phyloP scores from a whole-genome alignment of 83 land plant genomes.

The Picea engelmannii region DNA sequence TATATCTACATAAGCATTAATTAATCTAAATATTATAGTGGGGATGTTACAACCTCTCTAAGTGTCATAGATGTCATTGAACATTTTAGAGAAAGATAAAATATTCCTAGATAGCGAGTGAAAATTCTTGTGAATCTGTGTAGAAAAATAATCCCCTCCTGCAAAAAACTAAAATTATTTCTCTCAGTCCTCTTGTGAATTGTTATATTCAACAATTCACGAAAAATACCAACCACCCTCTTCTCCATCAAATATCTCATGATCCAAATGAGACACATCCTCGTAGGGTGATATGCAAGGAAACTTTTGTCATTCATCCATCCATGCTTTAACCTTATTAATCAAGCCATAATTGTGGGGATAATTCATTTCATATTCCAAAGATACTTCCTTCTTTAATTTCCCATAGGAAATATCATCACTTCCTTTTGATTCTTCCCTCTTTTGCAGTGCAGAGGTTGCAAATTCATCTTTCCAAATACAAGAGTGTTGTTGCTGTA shows the following conservation, averaged over 20 bases:
- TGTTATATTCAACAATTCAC: slow-evolving; percentile 61
- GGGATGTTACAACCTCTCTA: slow-evolving; percentile 30
- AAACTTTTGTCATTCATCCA: slow-evolving; percentile 72
- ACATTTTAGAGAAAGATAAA: slow-evolving; percentile 71
- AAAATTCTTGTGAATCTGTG: slow-evolving; percentile 64
- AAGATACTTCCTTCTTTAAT: slow-evolving; percentile 24
- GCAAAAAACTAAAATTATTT: slow-evolving; percentile 56
- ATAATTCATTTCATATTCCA: slow-evolving; percentile 61
- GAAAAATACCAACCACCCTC: slow-evolving; percentile 63
- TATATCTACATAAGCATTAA: too few species aligned
- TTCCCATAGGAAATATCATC: slow-evolving; percentile 19
- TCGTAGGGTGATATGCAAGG: slow-evolving; percentile 75
- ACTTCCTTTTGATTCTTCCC: slow-evolving; percentile 23
- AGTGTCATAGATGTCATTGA: slow-evolving; percentile 65
- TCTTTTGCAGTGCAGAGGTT: slow-evolving; percentile 41
- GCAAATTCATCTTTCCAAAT: background rate
- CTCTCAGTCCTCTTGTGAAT: slow-evolving; percentile 72
- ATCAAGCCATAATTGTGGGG: slow-evolving; percentile 62
- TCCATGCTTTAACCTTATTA: slow-evolving; percentile 73
- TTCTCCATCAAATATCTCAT: slow-evolving; percentile 73
- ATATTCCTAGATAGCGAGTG: slow-evolving; percentile 73
- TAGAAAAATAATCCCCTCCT: slow-evolving; percentile 60
- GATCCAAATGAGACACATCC: slow-evolving; percentile 49
- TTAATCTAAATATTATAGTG: too few species aligned
- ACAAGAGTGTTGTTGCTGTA: too few species aligned